Base-by-base conservation (phyloP, 2,329 filamentous ascomycete species). In the Ilyonectria mors-panacis region DNA sequence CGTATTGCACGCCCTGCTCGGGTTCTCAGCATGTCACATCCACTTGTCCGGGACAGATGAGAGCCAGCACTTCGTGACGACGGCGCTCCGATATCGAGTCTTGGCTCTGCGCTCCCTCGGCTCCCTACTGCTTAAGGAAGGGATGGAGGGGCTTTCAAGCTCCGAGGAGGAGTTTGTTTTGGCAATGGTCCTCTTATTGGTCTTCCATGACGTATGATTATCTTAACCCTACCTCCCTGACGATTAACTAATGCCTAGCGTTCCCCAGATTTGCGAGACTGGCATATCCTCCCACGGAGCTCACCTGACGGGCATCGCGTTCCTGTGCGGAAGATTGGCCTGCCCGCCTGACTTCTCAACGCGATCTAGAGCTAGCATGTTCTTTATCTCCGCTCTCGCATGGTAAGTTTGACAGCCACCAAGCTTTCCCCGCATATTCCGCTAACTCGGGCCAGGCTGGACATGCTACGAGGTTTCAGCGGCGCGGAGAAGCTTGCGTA, bases 401-500 rank as follows among this genome's bases (percentile, higher is more conserved):
- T 78, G 76, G 76, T 75, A 67, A 57, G 59, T 47, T n/a, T 0
- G 12, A 8, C 39, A 58, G 13, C 28, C 13, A 2, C 1, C 12
- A 0, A 15, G 2, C 15, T 21, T 1, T 17, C 0, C 44, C 63
- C 33, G 15, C 10, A 53, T 44, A 23, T 9, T 2, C 6, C 8
- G 37, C 59, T 68, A 2, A 70, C 23, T 4, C 3, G 0, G 6
- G 2, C 2, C 10, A 78, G 76, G 76, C 13, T 78, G 10, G 76
- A 78, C 6, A 70, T 78, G 58, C 44, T 78, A 6, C 70, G 75
- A 28, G 76, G 77, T 0, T 75, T 78, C 57, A 77, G 74, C n/a
- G 77, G 77, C 4, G 72, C 77, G 1, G 76, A 78, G 48, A 78
- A 78, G 33, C 71, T 78, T 7, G 66, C 73, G 3, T 77, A 77